Base-by-base conservation (phyloP, 179 eudicot genomes). In the Heliamphora pulchella region DNA sequence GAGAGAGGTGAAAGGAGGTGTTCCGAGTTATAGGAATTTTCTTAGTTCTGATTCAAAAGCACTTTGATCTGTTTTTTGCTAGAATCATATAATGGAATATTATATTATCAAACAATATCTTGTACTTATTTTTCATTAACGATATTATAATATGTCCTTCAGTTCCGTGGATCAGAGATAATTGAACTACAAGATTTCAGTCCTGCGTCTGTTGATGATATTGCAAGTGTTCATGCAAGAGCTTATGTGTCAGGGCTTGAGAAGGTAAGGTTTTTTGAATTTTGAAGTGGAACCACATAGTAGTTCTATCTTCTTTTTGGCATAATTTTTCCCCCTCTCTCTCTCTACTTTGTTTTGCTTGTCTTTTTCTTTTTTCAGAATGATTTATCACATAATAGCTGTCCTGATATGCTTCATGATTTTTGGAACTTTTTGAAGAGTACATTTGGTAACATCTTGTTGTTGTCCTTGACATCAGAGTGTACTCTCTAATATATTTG, bases 241-340 rank as follows among this genome's bases (percentile, higher is more conserved):
- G 91, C 97, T 80, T 95, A 95, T 85, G 89, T 95, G 59, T 83
- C 82, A 53, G 97, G 95, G 64, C 98, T 95, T 80, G 97, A 93
- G 93, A 93, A 93, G 97, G 98, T 92, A 88, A 44, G 48, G 69
- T 47, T 75, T 31, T 31, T 31, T 31, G 31, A 31, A 31, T 31
- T 31, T 83, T 66, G 55, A 4, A 50, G n/a, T 74, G 61, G 43
- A 73, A 63, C 73, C 20, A 22, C 62, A 47, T 20, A 20, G 62
- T 15, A 66, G 53, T 75, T 57, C 15, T 80, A 6, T 74, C 8
- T 39, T 10, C 8, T 50, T 59, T 31, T 20, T 77, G 1, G 9
- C 54, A 10, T 43, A 15, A 17, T 71, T 71, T 9, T n/a, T 17
- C 39, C 10, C 3, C 48, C 1, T 48, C 39, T 8, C 17, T 39